A percentile compares a stretch with the other conserved stretches of the same genome.
Conservation (phyloP, 176 grass and related monocot genomes). For the Triticum urartu region DNA sequence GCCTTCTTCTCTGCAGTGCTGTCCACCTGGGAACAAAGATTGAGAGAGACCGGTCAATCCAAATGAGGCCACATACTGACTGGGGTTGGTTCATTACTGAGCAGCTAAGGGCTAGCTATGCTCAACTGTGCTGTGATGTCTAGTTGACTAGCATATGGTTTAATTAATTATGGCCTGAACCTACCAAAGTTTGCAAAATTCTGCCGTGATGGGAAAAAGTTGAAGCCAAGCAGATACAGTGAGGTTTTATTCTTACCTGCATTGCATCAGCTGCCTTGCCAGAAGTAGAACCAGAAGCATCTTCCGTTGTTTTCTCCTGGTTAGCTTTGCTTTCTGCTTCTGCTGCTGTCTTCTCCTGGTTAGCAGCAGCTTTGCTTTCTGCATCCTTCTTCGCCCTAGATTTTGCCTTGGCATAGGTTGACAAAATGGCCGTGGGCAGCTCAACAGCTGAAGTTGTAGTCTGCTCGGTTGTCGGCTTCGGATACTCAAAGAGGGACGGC, state of each 20-base stretch:
- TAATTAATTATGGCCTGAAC: not conserved
- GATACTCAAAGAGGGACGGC: conserved; percentile 87
- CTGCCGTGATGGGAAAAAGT: not conserved
- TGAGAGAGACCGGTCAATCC: not conserved
- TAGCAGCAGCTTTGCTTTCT: conserved; percentile 56
- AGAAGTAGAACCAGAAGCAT: conserved; percentile 44
- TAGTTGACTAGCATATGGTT: not conserved
- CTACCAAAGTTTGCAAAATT: not conserved
- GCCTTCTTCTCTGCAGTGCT: conserved; percentile 64
- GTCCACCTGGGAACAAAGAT: conserved; percentile 65
- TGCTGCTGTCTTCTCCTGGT: not conserved
- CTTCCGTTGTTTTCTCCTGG: conserved; percentile 60
- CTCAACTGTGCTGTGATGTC: not conserved
- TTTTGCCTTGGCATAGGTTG: conserved; percentile 94
- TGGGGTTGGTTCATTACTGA: not conserved
- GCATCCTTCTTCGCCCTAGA: conserved; percentile 90
- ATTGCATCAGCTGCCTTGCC: conserved; percentile 60
- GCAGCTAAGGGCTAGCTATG: not conserved
- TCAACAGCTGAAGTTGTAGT: conserved; percentile 62
- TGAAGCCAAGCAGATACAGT: not conserved
- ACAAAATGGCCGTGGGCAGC: conserved; percentile 90
- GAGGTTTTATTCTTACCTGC: conserved; percentile 53
- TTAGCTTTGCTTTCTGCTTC: not conserved
- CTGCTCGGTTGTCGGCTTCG: conserved; percentile 67
- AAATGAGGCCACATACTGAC: no score